Evolutionary conservation across 371 early-diverging fungal genomes (phyloP).

Genomic region (Lichtheimia corymbifera): DNA sequence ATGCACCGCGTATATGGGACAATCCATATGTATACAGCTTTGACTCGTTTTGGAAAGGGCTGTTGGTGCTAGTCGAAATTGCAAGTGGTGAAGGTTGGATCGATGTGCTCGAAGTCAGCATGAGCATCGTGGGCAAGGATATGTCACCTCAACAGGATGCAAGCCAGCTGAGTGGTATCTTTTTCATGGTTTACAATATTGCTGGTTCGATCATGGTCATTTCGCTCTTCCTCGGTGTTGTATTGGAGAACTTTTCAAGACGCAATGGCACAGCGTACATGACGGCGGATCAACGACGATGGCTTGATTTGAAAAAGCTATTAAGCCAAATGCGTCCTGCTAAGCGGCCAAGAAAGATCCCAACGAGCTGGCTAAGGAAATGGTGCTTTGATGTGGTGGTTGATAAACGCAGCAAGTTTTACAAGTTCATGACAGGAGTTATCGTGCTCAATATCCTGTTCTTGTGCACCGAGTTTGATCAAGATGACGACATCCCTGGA

Average conservation of each 20-base stretch:
- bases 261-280: conserved; percentile 67
- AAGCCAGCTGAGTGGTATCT: conserved; percentile 58
- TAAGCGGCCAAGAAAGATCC: conserved; percentile 47
- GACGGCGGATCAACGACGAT: conserved; percentile 69
- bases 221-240: conserved; percentile 69
- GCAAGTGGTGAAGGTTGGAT: conserved; percentile 76
- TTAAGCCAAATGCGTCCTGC: conserved; percentile 62
- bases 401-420: conserved; percentile 56
- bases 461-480: conserved; percentile 54
- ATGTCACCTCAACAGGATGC: conserved; percentile 45
- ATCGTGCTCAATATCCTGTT: conserved; percentile 56
- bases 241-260: conserved; percentile 67
- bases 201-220: conserved; percentile 67
- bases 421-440: conserved; percentile 48
- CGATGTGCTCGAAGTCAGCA: conserved; percentile 61
- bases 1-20: conserved; percentile 63
- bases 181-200: conserved; percentile 67
- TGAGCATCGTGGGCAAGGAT: conserved; percentile 57
- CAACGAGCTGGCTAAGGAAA: conserved; percentile 36
- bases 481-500: conserved; percentile 8
- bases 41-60: conserved; percentile 60
- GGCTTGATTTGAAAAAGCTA: conserved; percentile 71
- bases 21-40: conserved; percentile 71
- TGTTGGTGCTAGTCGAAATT: conserved; percentile 67
- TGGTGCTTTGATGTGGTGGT: conserved; percentile 49